A percentile compares a stretch with the other conserved stretches of the same genome.
Evolutionary conservation across 2,329 filamentous ascomycete genomes (phyloP).

Genomic region (Setomelanomma holmii): DNA sequence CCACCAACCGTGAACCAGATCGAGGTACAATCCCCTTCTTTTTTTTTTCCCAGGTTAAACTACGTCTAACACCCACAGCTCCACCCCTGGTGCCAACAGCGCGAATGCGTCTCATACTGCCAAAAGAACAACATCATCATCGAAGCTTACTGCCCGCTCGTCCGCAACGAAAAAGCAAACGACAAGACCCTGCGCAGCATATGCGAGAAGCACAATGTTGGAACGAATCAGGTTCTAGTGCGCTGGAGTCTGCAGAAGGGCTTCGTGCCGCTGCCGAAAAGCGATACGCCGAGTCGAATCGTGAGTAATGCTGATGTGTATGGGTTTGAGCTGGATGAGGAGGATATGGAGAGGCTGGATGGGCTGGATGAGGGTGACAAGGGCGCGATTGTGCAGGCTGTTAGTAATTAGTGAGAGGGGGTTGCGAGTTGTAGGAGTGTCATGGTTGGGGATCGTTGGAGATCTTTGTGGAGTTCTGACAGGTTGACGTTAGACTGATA

Average conservation of each 20-base stretch:
- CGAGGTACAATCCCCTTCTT: conserved; percentile 61
- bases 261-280: conserved; percentile 49
- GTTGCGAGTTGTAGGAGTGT: no score
- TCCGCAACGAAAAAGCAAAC: conserved; percentile 74
- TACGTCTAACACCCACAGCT: conserved; percentile 56
- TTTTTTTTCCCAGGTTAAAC: conserved; percentile 24
- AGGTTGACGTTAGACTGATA: no score
- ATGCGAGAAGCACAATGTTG: conserved; percentile 75
- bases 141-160: conserved; percentile 71
- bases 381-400: conserved; percentile 45
- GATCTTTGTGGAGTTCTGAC: no score
- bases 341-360: conserved; percentile 46
- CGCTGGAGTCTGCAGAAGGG: conserved; percentile 83
- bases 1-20: conserved; percentile 78
- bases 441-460: no score
- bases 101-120: conserved; percentile 65
- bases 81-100: conserved; percentile 75
- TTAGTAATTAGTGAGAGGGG: conserved; percentile 6
- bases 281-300: conserved; percentile 46
- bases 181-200: conserved; percentile 70
- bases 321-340: conserved; percentile 42
- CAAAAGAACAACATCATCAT: conserved; percentile 65
- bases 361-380: conserved; percentile 41
- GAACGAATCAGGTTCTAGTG: conserved; percentile 77
- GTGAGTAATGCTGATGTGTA: conserved; percentile 46